Evolutionary conservation across 1,284 basidiomycete genomes (phyloP).

Genomic region (Leccinum colubrinum): DNA sequence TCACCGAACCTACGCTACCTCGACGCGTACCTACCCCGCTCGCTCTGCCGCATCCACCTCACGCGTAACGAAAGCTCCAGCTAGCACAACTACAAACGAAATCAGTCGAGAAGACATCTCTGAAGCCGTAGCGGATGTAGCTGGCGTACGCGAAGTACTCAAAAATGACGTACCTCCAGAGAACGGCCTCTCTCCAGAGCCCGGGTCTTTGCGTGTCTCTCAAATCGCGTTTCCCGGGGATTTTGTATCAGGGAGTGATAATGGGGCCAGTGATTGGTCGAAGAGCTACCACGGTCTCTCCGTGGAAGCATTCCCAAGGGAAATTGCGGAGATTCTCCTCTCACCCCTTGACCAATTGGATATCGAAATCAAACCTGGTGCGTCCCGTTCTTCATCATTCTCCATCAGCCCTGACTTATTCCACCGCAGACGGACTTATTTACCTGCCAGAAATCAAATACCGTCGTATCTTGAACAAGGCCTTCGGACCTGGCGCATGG

Average conservation of each 20-base stretch:
- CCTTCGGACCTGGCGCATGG: constrained; percentile 98
- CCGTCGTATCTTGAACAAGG: constrained; percentile 89
- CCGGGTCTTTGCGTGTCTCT: constrained; percentile 11
- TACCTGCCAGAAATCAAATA: constrained; percentile 99
- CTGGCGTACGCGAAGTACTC: constrained; percentile 9
- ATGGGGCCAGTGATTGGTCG: constrained; percentile 75
- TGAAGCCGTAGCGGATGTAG: constrained; percentile 21
- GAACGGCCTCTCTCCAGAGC: constrained; percentile 6
- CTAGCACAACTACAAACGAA: constrained; percentile 25
- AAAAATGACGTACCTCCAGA: constrained; percentile 14
- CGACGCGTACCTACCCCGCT: constrained; percentile 26
- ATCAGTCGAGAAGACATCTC: constrained; percentile 16
- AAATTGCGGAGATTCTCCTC: constrained; percentile 73
- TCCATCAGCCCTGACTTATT: neutral
- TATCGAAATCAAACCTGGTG: constrained; percentile 93
- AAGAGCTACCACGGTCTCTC: constrained; percentile 86
- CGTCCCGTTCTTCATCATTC: constrained; percentile 19
- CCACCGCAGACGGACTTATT: constrained; percentile 77
- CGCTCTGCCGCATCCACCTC: constrained; percentile 14
- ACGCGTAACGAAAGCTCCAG: constrained; percentile 25
- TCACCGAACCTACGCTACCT: constrained; percentile 17
- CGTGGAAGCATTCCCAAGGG: constrained; percentile 73
- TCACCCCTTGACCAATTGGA: constrained; percentile 77
- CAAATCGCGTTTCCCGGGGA: constrained; percentile 29
- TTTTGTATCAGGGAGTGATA: constrained; percentile 21